Base-by-base conservation (phyloP, 768 basidiomycete species). In the Boletus fagicola region DNA sequence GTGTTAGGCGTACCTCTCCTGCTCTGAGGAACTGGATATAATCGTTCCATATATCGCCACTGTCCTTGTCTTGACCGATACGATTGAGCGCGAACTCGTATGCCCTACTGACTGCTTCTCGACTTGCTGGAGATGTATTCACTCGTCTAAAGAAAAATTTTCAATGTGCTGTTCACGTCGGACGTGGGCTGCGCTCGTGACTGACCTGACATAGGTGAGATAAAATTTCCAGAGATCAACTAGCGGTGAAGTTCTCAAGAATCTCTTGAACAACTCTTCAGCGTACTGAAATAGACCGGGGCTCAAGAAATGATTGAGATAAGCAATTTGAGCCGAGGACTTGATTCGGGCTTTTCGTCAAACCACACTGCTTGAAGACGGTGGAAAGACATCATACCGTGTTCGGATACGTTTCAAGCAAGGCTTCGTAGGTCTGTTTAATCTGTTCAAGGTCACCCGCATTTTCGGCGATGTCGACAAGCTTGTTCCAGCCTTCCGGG, bases 151-250 rank as follows among this genome's bases (percentile, higher is more conserved):
- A 60, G 58, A 59, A 44, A 61, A 43, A 40, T 9, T 52, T 65
- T 64, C 58, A 58, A 60, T 57, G 11, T 36, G 24, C 24, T 51
- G 22, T 26, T 44, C 53, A 47, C 30, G 49, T 49, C 59, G 35
- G 42, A 60, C 52, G 46, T 51, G 28, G 55, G 39, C 35, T 50
- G 48, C 57, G 55, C 52, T 53, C 47, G 18, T 43, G 59, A 82
- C 86, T 65, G 74, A 90, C 81, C 96, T 84, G 67, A 99, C 92
- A 73, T 97, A 98, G 45, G 86, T 87, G 60, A 99, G 77, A 74
- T 99, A 99, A 68, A 90, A 92, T 68, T 85, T 89, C 90, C 93
- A 96, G 3, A 98, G 78, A 59, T 92, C 90, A 61, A 95, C 93
- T 53, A 87, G 88, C 7, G 94, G 90, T 0, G 93, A 94, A 18